Conservation (phyloP, 371 early-diverging fungal genomes). For the Nematocida sp. region DNA sequence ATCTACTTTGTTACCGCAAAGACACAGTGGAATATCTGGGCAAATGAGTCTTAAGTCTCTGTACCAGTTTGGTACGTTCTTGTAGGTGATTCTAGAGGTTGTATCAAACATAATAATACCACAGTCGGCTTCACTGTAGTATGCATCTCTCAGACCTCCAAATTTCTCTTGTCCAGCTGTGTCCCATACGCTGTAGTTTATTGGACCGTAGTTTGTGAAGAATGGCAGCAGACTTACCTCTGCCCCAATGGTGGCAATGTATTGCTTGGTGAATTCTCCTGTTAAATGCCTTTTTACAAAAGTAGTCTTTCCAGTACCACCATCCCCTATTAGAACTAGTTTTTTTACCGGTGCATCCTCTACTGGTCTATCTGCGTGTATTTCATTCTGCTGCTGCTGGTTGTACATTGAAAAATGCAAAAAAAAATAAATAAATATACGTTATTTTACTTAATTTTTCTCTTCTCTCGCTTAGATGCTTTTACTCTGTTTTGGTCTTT, state of each 20-base stretch:
- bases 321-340: constrained; percentile 82
- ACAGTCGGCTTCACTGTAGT: constrained; percentile 98
- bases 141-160: constrained; percentile 98
- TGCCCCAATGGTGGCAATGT: constrained; percentile 97
- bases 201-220: constrained; percentile 86
- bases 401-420: constrained; percentile 27
- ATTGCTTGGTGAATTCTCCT: constrained; percentile 98
- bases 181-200: constrained; percentile 84
- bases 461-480: neutral
- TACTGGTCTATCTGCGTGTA: neutral
- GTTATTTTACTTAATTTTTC: neutral
- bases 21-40: constrained; percentile 83
- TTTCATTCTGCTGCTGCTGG: constrained; percentile 7
- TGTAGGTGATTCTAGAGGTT: constrained; percentile 96
- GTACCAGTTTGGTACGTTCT: constrained; percentile 99
- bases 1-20: constrained; percentile 99
- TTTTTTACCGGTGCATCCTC: constrained; percentile 45
- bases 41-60: constrained; percentile 94
- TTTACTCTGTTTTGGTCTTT: neutral
- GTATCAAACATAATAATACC: constrained; percentile 99
- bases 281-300: constrained; percentile 98
- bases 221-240: constrained; percentile 92
- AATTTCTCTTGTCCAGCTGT: constrained; percentile 99
- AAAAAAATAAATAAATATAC: constrained; percentile 2
- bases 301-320: constrained; percentile 99